Base-by-base conservation (phyloP, 2,329 filamentous ascomycete genomes). In the Trichoderma atrobrunneum region DNA sequence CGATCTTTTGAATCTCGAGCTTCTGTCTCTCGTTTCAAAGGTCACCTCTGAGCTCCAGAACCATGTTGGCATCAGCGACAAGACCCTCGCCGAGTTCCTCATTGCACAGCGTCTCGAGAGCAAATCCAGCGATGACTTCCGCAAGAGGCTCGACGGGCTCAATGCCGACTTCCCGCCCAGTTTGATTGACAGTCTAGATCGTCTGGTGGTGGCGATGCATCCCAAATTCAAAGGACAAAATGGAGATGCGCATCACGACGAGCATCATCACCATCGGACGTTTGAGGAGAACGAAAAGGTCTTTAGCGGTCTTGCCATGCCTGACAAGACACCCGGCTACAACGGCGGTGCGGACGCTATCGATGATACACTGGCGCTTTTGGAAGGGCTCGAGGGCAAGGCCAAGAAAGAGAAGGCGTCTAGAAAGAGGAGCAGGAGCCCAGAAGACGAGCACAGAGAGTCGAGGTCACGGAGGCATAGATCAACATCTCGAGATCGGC, bases 41-140 rank as follows among this genome's bases (percentile, higher is more conserved):
- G 94, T 99, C 77, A 94, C 94, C 16, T 95, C 93, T 21, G 96
- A 99, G 82, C 87, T 99, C 68, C 92, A 97, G 78, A 99, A 99
- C 79, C 93, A 99, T 83, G 84, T 98, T 73, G 94, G 95, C 71
- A 90, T 98, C 77, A 92, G 89, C 80, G 95, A 99, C 83, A 98
- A 97, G 83, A 97, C 94, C 6, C 90, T 99, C 30, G 95, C 96
- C 76, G 96, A 99, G 82, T 99, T 97, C 80, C 90, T 99, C 78
- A 97, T 99, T 79, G 93, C 93, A 74, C 92, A 97, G 80, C 93
- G 97, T 77, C 83, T 92, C 80, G 89, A 95, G 87, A 92, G 90
- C 84, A 87, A 86, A 66, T 88, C 87, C 32, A 85, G 93, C 71
- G 82, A 87, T 67, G 90, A 92, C 32, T 99, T 98, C 84, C 92